Evolutionary conservation across 2,329 filamentous ascomycete species (phyloP), one percentile per base, ranked within the genome.

Genomic region (Nectriaceae sp.): DNA sequence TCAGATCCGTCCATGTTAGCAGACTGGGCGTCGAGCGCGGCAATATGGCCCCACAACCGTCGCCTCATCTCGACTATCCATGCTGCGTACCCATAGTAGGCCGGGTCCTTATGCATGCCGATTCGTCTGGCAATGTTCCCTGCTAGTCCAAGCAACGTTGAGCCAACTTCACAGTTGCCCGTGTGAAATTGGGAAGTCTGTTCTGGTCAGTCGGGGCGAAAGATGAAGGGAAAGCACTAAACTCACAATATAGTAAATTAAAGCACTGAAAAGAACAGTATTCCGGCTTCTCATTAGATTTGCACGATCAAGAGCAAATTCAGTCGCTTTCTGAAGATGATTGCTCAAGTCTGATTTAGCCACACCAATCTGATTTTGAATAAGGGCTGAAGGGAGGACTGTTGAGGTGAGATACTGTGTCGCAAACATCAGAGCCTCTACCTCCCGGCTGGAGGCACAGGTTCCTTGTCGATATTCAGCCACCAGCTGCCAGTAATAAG

Each of bases 161-260:
- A 44, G 3, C 50, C 53, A 21, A 45, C 47, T 40, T 55, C 53
- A 11, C 45, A 53, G 15, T 55, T 53, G 5, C 53, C 53, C 3
- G 40, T 53, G 21, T 55, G 53, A 21, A 55, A 55, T 20, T 55
- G 48, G 19, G 44, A 50, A 16, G 53, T 55, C 53, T 55, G 19
- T 16, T n/a, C n/a, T 11, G 18, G 4, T 31, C 19, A 42, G 47
- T 44, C 47, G 40, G 15, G n/a, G 29, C 11, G 18, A 22, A 24
- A n/a, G 29, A 37, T 18, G 5, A n/a, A 22, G 13, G 13, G n/a
- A 39, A 21, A 19, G 16, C 8, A 19, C 33, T 10, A 16, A 10
- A 21, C 50, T 49, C 19, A 55, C 53, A 43, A 55, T 53, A 42
- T 55, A 53, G 18, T 53, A 53, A 11, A 51, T 18, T 5, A 55